These are phyloP conservation scores for Tylopilus rubrobrunneus DNA, from an alignment of 768 basidiomycete genomes.

Conservation along the genomic window DNA sequence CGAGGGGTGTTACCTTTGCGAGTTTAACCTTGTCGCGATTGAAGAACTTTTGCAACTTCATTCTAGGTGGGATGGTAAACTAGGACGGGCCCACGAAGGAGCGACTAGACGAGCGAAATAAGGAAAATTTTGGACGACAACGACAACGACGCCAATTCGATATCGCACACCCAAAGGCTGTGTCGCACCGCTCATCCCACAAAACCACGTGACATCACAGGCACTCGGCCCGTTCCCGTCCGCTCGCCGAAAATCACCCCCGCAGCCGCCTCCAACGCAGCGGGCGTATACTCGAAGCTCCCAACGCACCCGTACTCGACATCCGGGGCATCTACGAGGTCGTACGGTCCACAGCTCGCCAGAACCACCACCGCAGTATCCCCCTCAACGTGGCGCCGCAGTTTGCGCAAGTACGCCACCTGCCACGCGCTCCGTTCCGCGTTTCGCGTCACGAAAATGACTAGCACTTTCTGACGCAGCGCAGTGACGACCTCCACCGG, in stretches of 20 bases:
- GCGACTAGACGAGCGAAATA: background rate
- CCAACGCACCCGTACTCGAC: slow-evolving; percentile 38
- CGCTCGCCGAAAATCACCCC: slow-evolving; percentile 41
- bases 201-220: slow-evolving; percentile 20
- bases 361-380: slow-evolving; percentile 43
- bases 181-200: slow-evolving; percentile 10
- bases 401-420: slow-evolving; percentile 36
- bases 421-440: slow-evolving; percentile 55
- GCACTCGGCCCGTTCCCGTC: slow-evolving; percentile 6
- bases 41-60: slow-evolving; percentile 57
- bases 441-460: slow-evolving; percentile 56
- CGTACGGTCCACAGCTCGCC: slow-evolving; percentile 66
- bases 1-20: slow-evolving; percentile 27
- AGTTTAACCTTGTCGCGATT: slow-evolving; percentile 45
- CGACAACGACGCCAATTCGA: slow-evolving; percentile 1
- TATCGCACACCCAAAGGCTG: slow-evolving; percentile 20
- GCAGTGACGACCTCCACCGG: slow-evolving; percentile 2
- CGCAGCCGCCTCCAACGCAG: slow-evolving; percentile 45
- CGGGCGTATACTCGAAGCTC: slow-evolving; percentile 57
- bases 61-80: too few relatives aligned
- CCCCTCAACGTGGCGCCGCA: slow-evolving; percentile 13
- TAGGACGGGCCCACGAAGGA: background rate
- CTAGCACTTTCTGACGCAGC: slow-evolving; percentile 2
- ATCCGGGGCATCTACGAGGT: slow-evolving; percentile 35
- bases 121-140: background rate